These are phyloP conservation scores for Clonostachys solani DNA, from an alignment of 2,329 filamentous ascomycete genomes.

Conservation along the genomic window DNA sequence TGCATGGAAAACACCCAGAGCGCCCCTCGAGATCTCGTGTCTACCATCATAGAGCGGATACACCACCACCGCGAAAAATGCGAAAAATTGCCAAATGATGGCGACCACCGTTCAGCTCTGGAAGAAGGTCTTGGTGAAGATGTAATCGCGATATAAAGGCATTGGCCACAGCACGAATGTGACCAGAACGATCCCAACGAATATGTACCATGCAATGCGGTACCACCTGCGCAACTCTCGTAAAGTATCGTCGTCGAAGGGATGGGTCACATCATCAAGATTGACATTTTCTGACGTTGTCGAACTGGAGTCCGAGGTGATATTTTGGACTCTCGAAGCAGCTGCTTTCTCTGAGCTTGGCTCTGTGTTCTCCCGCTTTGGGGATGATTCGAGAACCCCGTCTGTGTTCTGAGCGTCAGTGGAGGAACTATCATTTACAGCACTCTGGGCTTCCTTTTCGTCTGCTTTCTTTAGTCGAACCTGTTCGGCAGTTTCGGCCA, in stretches of 20 bases:
- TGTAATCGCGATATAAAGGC: conserved; percentile 3
- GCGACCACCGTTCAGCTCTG: conserved; percentile 4
- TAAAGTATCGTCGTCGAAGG: not conserved
- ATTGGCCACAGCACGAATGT: conserved; percentile 5
- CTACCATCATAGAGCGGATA: conserved; percentile 3
- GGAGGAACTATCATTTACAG: not conserved
- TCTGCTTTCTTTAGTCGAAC: not conserved
- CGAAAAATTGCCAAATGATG: conserved; percentile 6
- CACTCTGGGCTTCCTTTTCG: not conserved
- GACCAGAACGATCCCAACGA: conserved; percentile 1
- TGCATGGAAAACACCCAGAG: not conserved
- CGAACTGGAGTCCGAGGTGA: not conserved
- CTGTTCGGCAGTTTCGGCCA: not conserved
- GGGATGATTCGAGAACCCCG: not conserved
- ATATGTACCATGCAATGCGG: conserved; percentile 2
- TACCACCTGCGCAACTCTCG: not conserved
- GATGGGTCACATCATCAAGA: conserved; percentile 1
- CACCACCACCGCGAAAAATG: conserved; percentile 3
- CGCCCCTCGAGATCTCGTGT: conserved; percentile 3
- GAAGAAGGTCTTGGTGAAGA: conserved; percentile 4
- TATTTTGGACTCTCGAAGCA: too few species aligned
- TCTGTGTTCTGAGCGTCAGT: not conserved
- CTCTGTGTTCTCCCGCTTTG: too few species aligned
- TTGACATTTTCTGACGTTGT: not conserved
- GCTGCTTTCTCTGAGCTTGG: too few species aligned